Base-by-base conservation (phyloP, 768 basidiomycete genomes). In the Rhizopogon rudus region DNA sequence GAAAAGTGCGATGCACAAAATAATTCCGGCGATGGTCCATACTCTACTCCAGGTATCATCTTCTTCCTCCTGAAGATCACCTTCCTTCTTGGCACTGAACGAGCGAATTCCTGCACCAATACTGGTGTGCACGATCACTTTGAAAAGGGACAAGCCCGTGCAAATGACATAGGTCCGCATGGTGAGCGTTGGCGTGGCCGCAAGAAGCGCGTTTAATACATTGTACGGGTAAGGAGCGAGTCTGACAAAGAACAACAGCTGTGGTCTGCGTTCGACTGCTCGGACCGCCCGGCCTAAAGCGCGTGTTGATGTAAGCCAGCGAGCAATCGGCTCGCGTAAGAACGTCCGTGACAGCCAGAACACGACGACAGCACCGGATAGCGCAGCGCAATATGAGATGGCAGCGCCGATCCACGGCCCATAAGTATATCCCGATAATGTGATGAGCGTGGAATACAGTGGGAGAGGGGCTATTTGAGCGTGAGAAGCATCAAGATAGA, bases 151-250 rank as follows among this genome's bases (percentile, higher is more conserved):
- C 53, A 93, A 77, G 13, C 86, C 86, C 22, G 94, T 93, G 76
- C 89, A 87, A 49, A 81, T 66, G 40, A 84, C 81, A 75, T 93
- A 93, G 25, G 89, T 91, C 59, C 78, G 77, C 59, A 94, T 77
- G 5, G 86, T 86, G 61, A 95, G 82, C 6, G 87, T 83, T 33
- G 86, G 86, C n/a, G 89, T 84, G 2, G 91, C 90, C 7, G 94
- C 93, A 46, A 97, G 81, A 46, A 97, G 83, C 65, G 88, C 91
- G 75, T 96, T 97, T 85, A 96, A 91, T 64, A 96, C 89, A 73
- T 96, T 96, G 75, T 89, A 92, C 0, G 88, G 91, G 67, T 93
- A 92, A 3, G 91, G 91, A n/a, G 90, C 93, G 53, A 94, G 78
- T 49, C 94, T 88, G 62, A 97, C 91, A 57, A 96, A 82, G 75